Percentiles rank a stretch among this genome's conserved stretches.
phyloP scores from a whole-genome alignment of 2,329 filamentous ascomycete species.

The Amphichorda felina region DNA sequence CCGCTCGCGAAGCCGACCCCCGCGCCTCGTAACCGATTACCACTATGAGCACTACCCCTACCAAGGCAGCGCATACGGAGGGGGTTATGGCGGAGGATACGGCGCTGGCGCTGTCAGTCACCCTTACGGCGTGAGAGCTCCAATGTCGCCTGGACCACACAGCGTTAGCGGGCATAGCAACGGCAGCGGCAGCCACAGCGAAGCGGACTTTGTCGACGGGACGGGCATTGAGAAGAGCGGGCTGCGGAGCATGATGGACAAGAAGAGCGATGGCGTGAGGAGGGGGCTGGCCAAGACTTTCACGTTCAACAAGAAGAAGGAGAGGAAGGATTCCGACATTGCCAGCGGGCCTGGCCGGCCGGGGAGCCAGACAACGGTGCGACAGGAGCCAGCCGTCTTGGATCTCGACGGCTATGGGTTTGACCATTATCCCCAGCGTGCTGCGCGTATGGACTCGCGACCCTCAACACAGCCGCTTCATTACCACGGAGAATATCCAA shows the following conservation, averaged over 20 bases:
- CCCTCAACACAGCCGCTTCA: not conserved
- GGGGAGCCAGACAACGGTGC: slow-evolving; percentile 10
- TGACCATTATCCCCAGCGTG: not conserved
- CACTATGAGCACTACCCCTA: not conserved
- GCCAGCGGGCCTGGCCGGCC: slow-evolving; percentile 7
- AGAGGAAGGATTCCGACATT: slow-evolving; percentile 23
- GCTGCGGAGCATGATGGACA: slow-evolving; percentile 21
- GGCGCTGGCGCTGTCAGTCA: too few species aligned
- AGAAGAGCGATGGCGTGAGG: slow-evolving; percentile 41
- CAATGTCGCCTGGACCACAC: too few species aligned
- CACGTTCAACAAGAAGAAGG: slow-evolving; percentile 35
- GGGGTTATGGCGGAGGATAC: too few species aligned
- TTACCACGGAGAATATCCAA: not conserved
- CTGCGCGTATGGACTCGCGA: not conserved
- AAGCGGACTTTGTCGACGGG: not conserved
- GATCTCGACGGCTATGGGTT: slow-evolving; percentile 2
- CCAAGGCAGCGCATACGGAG: too few species aligned
- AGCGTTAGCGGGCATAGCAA: not conserved
- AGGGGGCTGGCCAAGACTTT: slow-evolving; percentile 39
- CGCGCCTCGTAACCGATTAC: not conserved
- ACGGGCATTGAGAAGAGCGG: too few species aligned
- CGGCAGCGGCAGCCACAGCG: not conserved
- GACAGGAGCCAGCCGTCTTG: slow-evolving; percentile 3
- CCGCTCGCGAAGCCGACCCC: not conserved
- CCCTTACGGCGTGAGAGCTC: too few species aligned